Percentiles rank a stretch among this genome's conserved stretches.
Evolutionary conservation across 441 rosid species (phyloP).

Genomic region (Erysimum pusillum): DNA sequence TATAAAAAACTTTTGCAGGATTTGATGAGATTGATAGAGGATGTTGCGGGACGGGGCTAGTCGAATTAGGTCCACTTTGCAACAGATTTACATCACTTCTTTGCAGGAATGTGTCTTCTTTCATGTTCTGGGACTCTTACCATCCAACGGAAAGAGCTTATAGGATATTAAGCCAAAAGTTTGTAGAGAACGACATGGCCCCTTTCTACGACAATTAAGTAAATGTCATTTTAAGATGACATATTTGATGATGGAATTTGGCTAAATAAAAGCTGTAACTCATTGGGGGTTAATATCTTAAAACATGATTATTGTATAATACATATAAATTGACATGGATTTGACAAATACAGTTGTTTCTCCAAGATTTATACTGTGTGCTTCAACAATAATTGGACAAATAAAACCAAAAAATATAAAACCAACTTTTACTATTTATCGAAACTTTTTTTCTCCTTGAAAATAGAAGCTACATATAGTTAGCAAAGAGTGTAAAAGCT

Average conservation of each 20-base stretch:
- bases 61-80: constrained; percentile 66
- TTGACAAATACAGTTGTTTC: background rate
- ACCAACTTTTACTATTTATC: background rate
- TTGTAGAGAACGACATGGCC: constrained; percentile 37
- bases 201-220: constrained; percentile 40
- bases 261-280: constrained; percentile 7
- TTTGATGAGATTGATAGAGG: constrained; percentile 57
- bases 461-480: background rate
- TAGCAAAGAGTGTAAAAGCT: background rate
- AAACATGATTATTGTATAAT: constrained; percentile 5
- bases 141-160: constrained; percentile 78
- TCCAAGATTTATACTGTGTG: background rate
- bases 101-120: constrained; percentile 55
- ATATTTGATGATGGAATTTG: constrained; percentile 4
- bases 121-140: constrained; percentile 75
- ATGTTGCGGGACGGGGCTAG: constrained; percentile 73
- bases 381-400: background rate
- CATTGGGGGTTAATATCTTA: background rate
- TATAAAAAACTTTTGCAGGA: constrained; percentile 54
- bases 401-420: background rate
- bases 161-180: constrained; percentile 41
- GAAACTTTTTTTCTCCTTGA: background rate
- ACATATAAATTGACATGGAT: constrained; percentile 2
- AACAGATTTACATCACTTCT: constrained; percentile 47
- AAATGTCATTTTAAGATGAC: background rate